Base-by-base conservation (phyloP, 768 basidiomycete genomes). In the Pisolithus marmoratus region DNA sequence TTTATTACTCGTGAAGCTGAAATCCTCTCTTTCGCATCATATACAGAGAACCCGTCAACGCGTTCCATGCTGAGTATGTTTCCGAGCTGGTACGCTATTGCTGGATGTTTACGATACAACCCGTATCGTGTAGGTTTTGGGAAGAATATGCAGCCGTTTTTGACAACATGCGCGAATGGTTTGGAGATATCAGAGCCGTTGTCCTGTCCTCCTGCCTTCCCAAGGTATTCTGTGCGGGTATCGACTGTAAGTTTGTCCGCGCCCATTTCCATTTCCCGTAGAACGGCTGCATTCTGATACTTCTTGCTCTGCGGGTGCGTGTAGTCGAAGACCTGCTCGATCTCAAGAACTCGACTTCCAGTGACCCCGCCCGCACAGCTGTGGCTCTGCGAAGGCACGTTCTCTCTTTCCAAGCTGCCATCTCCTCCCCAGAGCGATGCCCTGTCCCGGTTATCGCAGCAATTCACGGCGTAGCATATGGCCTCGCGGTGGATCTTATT, bases 371-470 rank as follows among this genome's bases (percentile, higher is more conserved):
- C 0, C 72, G 87, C 0, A 69, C 69, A 0, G 79, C 83, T 0
- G 63, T 84, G 2, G 63, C 70, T 5, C 69, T 77, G 5, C 74
- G 80, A 20, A 64, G 75, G 15, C 68, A 74, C 54, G 65, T 89
- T 36, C 63, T 69, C 3, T 67, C 70, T 37, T 89, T 94, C 67
- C 93, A 96, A 71, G 62, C 69, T 19, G 80, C 82, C 26, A 87
- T 95, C 40, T 72, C 80, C 0, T 74, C 84, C 0, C 81, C 90
- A 0, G 82, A 85, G 54, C 71, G 78, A 11, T 84, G 84, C 50
- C 76, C 77, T 0, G 84, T 87, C 62, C 93, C 94, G 0, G 88
- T 95, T 51, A 87, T 96, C 40, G 87, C 74, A 0, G 92, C 93
- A 0, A 71, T 88, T 0, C 85, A 92, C 58, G 93, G 92, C 0